Conservation (phyloP, 2,329 filamentous ascomycete genomes). For the Hymenoscyphus repandus region DNA sequence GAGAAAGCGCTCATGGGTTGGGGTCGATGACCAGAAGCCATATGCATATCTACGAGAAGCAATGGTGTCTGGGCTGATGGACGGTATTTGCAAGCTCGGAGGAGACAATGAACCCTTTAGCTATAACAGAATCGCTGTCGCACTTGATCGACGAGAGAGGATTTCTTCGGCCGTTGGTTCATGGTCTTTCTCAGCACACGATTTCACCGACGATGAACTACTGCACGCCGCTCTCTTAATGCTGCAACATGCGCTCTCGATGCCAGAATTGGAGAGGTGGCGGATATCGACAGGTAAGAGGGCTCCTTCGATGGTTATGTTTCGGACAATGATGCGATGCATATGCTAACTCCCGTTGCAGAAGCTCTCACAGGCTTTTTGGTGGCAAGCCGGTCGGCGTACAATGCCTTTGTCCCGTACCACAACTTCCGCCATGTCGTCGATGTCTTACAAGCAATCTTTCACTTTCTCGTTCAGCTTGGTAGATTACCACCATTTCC, state of each 20-base stretch:
- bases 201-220: conserved; percentile 85
- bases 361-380: conserved; percentile 82
- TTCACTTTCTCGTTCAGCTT: conserved; percentile 80
- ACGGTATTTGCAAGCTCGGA: conserved; percentile 71
- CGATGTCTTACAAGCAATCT: conserved; percentile 90
- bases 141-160: conserved; percentile 56
- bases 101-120: conserved; percentile 57
- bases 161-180: conserved; percentile 62
- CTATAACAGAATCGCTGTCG: conserved; percentile 63
- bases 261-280: conserved; percentile 79
- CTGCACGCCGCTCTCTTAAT: conserved; percentile 81
- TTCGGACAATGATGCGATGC: conserved; percentile 23
- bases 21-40: conserved; percentile 76
- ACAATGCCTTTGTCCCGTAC: conserved; percentile 93
- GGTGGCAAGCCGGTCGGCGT: conserved; percentile 84
- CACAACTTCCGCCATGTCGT: conserved; percentile 98
- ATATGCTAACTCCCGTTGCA: conserved; percentile 41
- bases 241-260: conserved; percentile 78
- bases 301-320: conserved; percentile 20
- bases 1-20: conserved; percentile 87
- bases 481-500: conserved; percentile 69
- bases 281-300: conserved; percentile 67
- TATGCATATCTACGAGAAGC: conserved; percentile 87
- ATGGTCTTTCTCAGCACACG: conserved; percentile 88
- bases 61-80: conserved; percentile 90